Base-by-base conservation (phyloP, 306 rosid species). In the Dryas alaskensis region DNA sequence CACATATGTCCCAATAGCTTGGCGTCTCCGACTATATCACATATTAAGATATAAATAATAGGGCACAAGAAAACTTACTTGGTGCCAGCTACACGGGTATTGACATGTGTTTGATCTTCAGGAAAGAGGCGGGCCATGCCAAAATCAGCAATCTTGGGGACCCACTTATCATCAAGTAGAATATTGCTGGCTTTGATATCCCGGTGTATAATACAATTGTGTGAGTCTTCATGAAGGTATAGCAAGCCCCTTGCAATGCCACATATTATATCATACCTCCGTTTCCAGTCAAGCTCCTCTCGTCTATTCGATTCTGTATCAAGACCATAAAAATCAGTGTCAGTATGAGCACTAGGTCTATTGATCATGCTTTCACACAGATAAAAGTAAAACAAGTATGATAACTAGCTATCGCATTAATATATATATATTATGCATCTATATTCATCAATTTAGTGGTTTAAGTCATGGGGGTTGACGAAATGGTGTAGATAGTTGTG, bases 91-190 rank as follows among this genome's bases (percentile, higher is more conserved):
- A 90, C 96, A 7, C 98, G 97, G 48, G 99, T 94, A 59, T 94
- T 88, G 78, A 94, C 96, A 6, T 90, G 98, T 1, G 86, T 87
- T 77, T 94, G 90, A 78, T 94, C 98, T 81, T 92, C 99, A 0
- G 99, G 99, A 79, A 92, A 94, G 82, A 94, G 98, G 40, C 98
- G 99, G 0, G 99, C 99, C 99, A 94, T 89, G 37, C 99, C 99
- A 45, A 94, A 94, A 80, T 94, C 99, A 17, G 99, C 99, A 78
- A 94, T 94, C 84, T 94, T 94, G 31, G 99, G 93, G 47, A 82
- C 47, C 99, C 99, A 94, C 60, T 92, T 94, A 14, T 90, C 96
- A 60, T 87, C 99, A 4, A 94, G 93, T 75, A 94, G 85, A 66
- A 93, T 75, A 11, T 94, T 94, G 76, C 99, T 92, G 0, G 97